Base-by-base conservation (phyloP, 179 eudicot genomes). In the Amaranthus tricolor region DNA sequence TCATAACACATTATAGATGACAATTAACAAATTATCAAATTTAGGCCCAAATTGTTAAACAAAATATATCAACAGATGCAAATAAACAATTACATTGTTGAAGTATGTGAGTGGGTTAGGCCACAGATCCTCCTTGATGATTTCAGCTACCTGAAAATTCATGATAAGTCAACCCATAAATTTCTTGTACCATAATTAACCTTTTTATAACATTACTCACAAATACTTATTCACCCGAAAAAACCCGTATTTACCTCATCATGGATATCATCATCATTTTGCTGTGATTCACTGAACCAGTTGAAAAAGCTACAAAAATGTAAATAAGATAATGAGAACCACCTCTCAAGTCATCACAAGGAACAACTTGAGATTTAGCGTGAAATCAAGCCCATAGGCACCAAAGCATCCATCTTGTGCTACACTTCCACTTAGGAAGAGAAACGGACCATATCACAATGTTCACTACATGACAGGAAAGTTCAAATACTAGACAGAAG, bases 51-150 rank as follows among this genome's bases (percentile, higher is more conserved):
- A 53, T 47, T 21, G 7, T 12, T 16, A 43, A n/a, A 56, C 13
- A 67, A 60, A 50, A 51, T 55, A 53, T 19, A 74, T 52, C 13
- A 54, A 64, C 20, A 57, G 65, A 62, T 4, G 70, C 75, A 78
- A 58, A 19, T 47, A 17, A 51, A 40, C 14, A 77, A 43, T 76
- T 81, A 91, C 99, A 83, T 86, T 91, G 86, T 84, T 90, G 77
- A 95, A 93, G 81, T 90, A 95, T 50, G 87, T 82, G 50, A 94
- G 83, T n/a, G 98, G 98, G 70, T 92, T 94, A 44, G 97, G 92
- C 97, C 97, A 94, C 65, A 94, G 85, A 81, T 94, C 98, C 61
- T 94, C 98, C 89, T 92, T 94, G 78, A 94, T 94, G 71, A 92
- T 88, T 74, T 95, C 99, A 64, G 99, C 99, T 68, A 95, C 87